phyloP scores from a whole-genome alignment of 192 early-diverging fungal genomes.

The Diversispora epigaea region DNA sequence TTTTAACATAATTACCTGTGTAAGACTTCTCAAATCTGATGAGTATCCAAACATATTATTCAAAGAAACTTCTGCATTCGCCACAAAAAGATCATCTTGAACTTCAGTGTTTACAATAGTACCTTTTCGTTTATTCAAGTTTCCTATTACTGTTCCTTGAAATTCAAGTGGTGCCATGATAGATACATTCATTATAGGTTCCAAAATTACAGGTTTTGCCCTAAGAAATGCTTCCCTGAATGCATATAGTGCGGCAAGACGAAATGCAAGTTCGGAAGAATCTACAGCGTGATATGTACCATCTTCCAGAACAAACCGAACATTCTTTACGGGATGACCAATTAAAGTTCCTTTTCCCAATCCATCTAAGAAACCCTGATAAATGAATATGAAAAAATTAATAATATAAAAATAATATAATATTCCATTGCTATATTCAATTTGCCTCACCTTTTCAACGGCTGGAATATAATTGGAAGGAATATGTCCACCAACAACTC shows the following conservation, averaged over 20 bases:
- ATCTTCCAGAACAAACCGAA: slow-evolving; percentile 88
- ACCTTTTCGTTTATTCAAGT: slow-evolving; percentile 96
- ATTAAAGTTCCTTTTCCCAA: slow-evolving; percentile 87
- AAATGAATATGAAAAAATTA: background rate
- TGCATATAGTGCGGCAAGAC: slow-evolving; percentile 78
- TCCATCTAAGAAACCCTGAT: slow-evolving; percentile 80
- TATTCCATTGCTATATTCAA: background rate
- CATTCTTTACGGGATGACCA: slow-evolving; percentile 84
- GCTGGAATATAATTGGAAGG: slow-evolving; percentile 90
- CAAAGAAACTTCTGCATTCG: slow-evolving; percentile 84
- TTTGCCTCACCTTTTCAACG: slow-evolving; percentile 72
- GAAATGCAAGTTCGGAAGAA: slow-evolving; percentile 96
- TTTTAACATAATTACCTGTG: slow-evolving; percentile 40
- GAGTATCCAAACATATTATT: slow-evolving; percentile 99
- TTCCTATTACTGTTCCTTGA: slow-evolving; percentile 88
- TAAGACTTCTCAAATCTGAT: slow-evolving; percentile 87
- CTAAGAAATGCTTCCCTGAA: slow-evolving; percentile 89
- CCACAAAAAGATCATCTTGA: slow-evolving; percentile 87
- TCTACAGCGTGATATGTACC: slow-evolving; percentile 91
- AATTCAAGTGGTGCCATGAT: slow-evolving; percentile 89
- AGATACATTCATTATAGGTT: slow-evolving; percentile 95
- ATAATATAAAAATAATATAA: background rate
- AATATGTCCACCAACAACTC: slow-evolving; percentile 93
- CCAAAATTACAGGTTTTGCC: slow-evolving; percentile 81
- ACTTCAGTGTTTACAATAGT: slow-evolving; percentile 91